Percentiles rank a stretch among this genome's conserved stretches.
These are phyloP conservation scores for Aspergillus brunneoviolaceus DNA, from an alignment of 2,329 filamentous ascomycete species.

Conservation along the genomic window DNA sequence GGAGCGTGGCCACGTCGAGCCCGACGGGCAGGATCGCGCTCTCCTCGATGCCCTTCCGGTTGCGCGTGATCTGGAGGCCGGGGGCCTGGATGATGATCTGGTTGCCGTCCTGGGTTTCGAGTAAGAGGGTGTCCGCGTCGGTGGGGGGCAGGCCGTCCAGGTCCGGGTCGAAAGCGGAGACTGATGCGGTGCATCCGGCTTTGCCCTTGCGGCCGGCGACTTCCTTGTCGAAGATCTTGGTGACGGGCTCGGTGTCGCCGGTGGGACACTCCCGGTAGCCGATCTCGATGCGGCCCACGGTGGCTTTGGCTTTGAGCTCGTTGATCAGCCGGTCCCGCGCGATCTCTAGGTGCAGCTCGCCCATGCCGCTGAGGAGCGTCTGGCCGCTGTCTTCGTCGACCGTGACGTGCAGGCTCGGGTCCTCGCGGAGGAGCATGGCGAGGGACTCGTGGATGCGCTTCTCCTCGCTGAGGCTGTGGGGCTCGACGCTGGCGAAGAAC, in stretches of 20 bases:
- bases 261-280: slow-evolving; percentile 86
- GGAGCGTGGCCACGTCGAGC: slow-evolving; percentile 50
- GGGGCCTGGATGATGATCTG: slow-evolving; percentile 59
- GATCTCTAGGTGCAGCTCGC: slow-evolving; percentile 91
- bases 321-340: slow-evolving; percentile 83
- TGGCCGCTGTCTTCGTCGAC: slow-evolving; percentile 88
- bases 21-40: slow-evolving; percentile 55
- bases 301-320: slow-evolving; percentile 82
- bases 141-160: slow-evolving; percentile 16
- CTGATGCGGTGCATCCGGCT: slow-evolving; percentile 68
- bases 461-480: slow-evolving; percentile 72
- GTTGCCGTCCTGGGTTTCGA: slow-evolving; percentile 66
- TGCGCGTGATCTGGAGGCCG: slow-evolving; percentile 43
- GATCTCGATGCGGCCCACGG: slow-evolving; percentile 88
- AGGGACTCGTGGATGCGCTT: slow-evolving; percentile 76
- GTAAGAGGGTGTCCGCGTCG: slow-evolving; percentile 36
- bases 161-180: slow-evolving; percentile 59
- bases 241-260: slow-evolving; percentile 55
- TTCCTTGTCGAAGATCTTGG: slow-evolving; percentile 70
- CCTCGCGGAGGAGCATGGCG: slow-evolving; percentile 78
- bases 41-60: slow-evolving; percentile 41
- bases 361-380: slow-evolving; percentile 93
- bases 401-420: slow-evolving; percentile 83
- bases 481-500: slow-evolving; percentile 93
- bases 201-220: slow-evolving; percentile 78